Conservation (phyloP, 345 rosid species). For the Ceriops zippeliana region DNA sequence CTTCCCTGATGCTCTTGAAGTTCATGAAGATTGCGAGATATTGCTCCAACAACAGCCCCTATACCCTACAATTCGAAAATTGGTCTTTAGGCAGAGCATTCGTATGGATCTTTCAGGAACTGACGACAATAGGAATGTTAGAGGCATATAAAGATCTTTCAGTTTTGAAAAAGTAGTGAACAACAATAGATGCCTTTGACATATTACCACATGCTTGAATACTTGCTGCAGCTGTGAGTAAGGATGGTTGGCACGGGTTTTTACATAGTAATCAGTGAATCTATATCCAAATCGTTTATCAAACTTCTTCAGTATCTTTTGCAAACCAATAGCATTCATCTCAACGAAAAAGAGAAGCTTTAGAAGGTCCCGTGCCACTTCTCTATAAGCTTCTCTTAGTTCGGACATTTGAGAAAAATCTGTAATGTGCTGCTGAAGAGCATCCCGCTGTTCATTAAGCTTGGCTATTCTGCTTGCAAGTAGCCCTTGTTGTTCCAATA, state of each 20-base stretch:
- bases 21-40: slow-evolving; percentile 97
- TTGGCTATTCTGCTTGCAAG: slow-evolving; percentile 64
- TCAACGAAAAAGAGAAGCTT: slow-evolving; percentile 83
- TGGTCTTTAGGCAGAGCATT: neutral
- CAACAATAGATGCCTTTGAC: slow-evolving; percentile 12
- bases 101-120: neutral
- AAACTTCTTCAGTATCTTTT: slow-evolving; percentile 93
- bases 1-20: slow-evolving; percentile 97
- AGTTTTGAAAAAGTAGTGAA: slow-evolving; percentile 14
- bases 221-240: slow-evolving; percentile 99
- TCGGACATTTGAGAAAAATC: slow-evolving; percentile 56
- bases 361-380: slow-evolving; percentile 67
- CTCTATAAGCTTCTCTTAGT: slow-evolving; percentile 77
- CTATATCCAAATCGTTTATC: slow-evolving; percentile 94
- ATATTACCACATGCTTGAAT: slow-evolving; percentile 96
- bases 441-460: slow-evolving; percentile 66
- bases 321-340: slow-evolving; percentile 86
- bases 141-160: neutral
- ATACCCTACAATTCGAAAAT: slow-evolving; percentile 55
- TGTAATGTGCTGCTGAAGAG: slow-evolving; percentile 50
- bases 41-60: slow-evolving; percentile 97
- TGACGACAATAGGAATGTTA: slow-evolving; percentile 3
- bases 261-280: slow-evolving; percentile 88
- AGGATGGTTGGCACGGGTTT: slow-evolving; percentile 97
- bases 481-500: slow-evolving; percentile 94